phyloP scores from a whole-genome alignment of 768 basidiomycete genomes.

The Lactarius vividus region DNA sequence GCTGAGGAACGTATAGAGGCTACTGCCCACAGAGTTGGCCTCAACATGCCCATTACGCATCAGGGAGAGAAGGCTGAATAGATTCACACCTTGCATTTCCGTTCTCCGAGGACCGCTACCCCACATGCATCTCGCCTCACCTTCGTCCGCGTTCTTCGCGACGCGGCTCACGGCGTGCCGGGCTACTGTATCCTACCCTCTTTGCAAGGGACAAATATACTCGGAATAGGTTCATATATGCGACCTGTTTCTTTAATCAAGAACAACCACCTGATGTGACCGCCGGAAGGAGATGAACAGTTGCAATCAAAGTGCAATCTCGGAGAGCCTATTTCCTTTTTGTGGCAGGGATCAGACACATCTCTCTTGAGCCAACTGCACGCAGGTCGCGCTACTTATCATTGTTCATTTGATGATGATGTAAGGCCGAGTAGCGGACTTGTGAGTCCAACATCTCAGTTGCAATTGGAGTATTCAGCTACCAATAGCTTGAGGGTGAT shows the following conservation, averaged over 20 bases:
- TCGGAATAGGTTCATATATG: neutral
- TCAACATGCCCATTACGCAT: conserved; percentile 69
- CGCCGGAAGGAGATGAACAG: neutral
- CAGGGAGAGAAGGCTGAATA: conserved; percentile 30
- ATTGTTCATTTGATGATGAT: neutral
- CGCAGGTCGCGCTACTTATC: neutral
- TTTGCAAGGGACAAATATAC: neutral
- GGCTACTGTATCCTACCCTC: neutral
- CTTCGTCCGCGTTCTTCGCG: neutral
- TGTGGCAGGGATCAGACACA: neutral
- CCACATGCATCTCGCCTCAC: neutral
- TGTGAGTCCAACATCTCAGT: neutral
- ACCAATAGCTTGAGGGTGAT: neutral
- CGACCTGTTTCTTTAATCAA: neutral
- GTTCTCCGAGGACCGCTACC: neutral
- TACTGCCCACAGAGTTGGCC: conserved; percentile 82
- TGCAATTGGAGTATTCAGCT: neutral
- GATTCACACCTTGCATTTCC: neutral
- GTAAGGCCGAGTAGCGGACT: neutral
- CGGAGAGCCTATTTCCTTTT: neutral
- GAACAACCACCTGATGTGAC: neutral
- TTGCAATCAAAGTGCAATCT: neutral
- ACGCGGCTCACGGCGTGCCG: neutral
- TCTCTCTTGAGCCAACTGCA: neutral
- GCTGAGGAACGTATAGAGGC: conserved; percentile 77